Evolutionary conservation across 2,329 filamentous ascomycete genomes (phyloP).

Genomic region (Herpotrichia juniperi): DNA sequence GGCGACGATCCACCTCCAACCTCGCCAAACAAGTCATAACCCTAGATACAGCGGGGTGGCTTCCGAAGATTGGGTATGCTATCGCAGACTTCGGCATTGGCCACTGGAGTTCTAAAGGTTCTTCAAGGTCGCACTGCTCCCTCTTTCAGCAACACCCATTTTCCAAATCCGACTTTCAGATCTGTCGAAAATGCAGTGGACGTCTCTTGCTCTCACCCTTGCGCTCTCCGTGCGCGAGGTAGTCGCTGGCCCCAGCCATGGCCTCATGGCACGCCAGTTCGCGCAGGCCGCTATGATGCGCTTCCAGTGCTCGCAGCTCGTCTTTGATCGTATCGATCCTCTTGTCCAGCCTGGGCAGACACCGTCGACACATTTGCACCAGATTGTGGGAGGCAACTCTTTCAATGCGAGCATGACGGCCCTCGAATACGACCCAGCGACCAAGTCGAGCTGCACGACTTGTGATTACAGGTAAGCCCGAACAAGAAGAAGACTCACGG

Average conservation of each 20-base stretch:
- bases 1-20: conserved; percentile 12
- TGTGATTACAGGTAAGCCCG: conserved; percentile 25
- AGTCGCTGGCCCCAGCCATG: conserved; percentile 17
- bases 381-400: conserved; percentile 37
- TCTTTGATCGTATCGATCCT: conserved; percentile 20
- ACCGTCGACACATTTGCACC: conserved; percentile 14
- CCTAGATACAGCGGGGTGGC: conserved; percentile 8
- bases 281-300: conserved; percentile 32
- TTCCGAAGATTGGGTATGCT: conserved; percentile 14
- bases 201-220: conserved; percentile 19
- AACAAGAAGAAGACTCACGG: neutral
- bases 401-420: conserved; percentile 32
- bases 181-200: conserved; percentile 25
- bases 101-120: conserved; percentile 5
- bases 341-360: conserved; percentile 16
- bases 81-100: conserved; percentile 14
- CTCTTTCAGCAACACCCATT: neutral
- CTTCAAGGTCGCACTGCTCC: neutral
- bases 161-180: neutral
- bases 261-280: conserved; percentile 29
- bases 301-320: conserved; percentile 16
- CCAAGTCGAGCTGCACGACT: conserved; percentile 26
- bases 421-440: conserved; percentile 23
- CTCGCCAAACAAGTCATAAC: conserved; percentile 3
- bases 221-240: conserved; percentile 24